Evolutionary conservation across 2,329 filamentous ascomycete genomes (phyloP), one percentile per base, ranked within the genome.

Genomic region (Nemania abortiva): DNA sequence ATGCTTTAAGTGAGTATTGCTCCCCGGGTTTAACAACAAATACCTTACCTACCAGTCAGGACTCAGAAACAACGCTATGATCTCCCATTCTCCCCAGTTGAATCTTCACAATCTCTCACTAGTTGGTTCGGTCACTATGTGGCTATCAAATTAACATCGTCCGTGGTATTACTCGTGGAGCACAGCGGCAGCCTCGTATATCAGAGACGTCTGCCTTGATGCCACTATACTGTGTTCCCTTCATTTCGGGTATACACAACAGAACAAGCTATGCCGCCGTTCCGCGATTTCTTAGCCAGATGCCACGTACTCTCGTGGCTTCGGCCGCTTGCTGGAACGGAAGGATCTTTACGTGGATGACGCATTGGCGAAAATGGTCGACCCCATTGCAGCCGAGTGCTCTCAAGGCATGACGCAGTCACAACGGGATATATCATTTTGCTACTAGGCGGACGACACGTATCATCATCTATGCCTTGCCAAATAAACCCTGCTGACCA

Each of bases 401-500:
- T 31, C 31, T 47, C 20, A 58, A 50, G 39, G 22, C 24, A 52
- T 34, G 37, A 54, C 11, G 29, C 31, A 31, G 29, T n/a, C 42
- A 55, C 42, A 39, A 22, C 61, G 55, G 24, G 6, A 58, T 49
- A 22, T 37, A n/a, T 15, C 39, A 45, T 39, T 20, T 57, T 31
- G 50, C 53, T 58, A 52, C 31, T 53, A 63, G 31, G 50, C 20
- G 20, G 47, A 47, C 24, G 11, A 65, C 34, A 39, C n/a, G 20
- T 34, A 58, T 20, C 10, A n/a, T 61, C 20, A 20, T 61, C 34
- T 39, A 53, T 34, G 20, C 49, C 49, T 59, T 56, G 39, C 31
- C 52, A n/a, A 47, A 31, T 22, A n/a, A 11, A n/a, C 24, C 52
- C 24, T 52, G 58, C 69, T 63, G 65, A 70, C 62, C 20, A 39